phyloP scores from a whole-genome alignment of 2,329 filamentous ascomycete species.

The Clathrospora elynae region DNA sequence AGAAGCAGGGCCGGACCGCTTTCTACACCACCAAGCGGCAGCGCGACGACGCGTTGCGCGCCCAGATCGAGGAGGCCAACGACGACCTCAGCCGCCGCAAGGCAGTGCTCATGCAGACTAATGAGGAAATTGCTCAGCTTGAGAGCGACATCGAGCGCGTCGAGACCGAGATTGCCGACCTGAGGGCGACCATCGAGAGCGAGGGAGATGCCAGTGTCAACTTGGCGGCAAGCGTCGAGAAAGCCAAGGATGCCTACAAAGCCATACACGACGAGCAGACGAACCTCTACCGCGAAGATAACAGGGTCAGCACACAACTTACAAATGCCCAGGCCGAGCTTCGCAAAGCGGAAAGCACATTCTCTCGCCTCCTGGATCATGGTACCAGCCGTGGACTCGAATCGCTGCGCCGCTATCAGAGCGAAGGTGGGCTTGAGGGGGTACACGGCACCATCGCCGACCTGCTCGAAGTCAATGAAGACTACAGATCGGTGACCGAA shows the following conservation, averaged over 20 bases:
- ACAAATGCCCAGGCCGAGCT: conserved; percentile 76
- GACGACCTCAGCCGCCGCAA: conserved; percentile 78
- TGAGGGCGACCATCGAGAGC: conserved; percentile 76
- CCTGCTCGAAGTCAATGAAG: conserved; percentile 82
- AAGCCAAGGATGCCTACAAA: conserved; percentile 78
- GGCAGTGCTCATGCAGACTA: conserved; percentile 80
- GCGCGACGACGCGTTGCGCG: conserved; percentile 79
- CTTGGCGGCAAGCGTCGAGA: conserved; percentile 74
- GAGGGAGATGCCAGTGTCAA: conserved; percentile 75
- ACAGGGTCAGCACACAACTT: conserved; percentile 79
- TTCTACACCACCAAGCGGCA: conserved; percentile 88
- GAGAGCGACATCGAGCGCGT: conserved; percentile 72
- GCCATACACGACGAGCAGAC: conserved; percentile 85
- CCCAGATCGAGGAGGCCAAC: conserved; percentile 81
- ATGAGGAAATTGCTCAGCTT: conserved; percentile 78
- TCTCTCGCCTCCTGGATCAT: conserved; percentile 87
- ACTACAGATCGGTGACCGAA: conserved; percentile 87
- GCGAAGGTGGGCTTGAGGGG: conserved; percentile 77
- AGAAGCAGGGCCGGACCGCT: conserved; percentile 87
- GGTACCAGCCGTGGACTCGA: conserved; percentile 85
- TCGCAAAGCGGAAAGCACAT: conserved; percentile 74
- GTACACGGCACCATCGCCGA: conserved; percentile 93
- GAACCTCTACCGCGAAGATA: conserved; percentile 84
- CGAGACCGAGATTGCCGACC: conserved; percentile 71
- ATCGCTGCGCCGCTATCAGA: conserved; percentile 82